Evolutionary conservation across 257 asterid genomes (phyloP).

Genomic region (Nicotiana tabacum): DNA sequence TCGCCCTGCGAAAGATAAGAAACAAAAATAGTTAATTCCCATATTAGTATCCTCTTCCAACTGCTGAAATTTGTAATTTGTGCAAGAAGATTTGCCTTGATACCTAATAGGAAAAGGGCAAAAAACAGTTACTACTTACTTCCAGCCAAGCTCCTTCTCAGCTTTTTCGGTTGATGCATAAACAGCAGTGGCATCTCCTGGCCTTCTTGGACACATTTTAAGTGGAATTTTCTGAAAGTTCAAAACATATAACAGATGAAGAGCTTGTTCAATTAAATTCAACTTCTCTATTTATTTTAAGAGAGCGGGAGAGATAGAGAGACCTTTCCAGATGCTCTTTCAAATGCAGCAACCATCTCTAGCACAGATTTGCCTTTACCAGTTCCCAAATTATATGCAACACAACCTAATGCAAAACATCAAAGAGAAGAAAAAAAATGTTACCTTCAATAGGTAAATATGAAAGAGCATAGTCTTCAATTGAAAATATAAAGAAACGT

Average conservation of each 20-base stretch:
- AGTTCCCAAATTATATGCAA: constrained; percentile 87
- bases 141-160: constrained; percentile 83
- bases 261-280: neutral
- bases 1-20: constrained; percentile 71
- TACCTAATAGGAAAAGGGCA: no score
- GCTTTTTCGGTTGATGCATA: constrained; percentile 86
- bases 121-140: constrained; percentile 56
- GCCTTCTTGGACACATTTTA: constrained; percentile 80
- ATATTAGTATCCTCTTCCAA: neutral
- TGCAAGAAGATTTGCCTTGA: neutral
- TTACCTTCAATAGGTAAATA: neutral
- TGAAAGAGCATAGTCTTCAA: neutral
- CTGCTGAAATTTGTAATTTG: neutral
- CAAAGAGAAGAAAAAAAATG: neutral
- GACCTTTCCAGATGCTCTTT: constrained; percentile 84
- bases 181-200: constrained; percentile 93
- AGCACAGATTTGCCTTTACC: constrained; percentile 89
- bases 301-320: neutral
- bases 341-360: constrained; percentile 87
- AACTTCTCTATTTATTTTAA: neutral
- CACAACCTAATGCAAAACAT: constrained; percentile 52
- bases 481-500: neutral
- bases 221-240: constrained; percentile 60
- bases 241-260: neutral
- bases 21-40: neutral